Conservation (phyloP, 306 rosid species). For the Parietaria judaica region DNA sequence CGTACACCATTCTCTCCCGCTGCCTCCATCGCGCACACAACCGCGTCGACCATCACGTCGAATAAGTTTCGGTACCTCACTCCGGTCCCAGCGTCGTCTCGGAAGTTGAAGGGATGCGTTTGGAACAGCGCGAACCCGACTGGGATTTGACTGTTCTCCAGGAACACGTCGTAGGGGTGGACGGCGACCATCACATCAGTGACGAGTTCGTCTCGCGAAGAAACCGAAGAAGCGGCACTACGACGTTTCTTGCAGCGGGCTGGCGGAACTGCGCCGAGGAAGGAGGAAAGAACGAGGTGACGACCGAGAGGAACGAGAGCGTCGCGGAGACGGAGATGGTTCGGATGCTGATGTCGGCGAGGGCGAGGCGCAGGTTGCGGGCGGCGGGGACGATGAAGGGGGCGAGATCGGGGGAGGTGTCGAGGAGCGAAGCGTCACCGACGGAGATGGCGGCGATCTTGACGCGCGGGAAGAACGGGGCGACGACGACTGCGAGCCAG, state of each 20-base stretch:
- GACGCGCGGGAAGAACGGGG: constrained; percentile 84
- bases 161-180: constrained; percentile 77
- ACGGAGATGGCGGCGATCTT: constrained; percentile 69
- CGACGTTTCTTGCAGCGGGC: constrained; percentile 20
- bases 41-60: constrained; percentile 75
- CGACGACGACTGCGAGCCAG: constrained; percentile 63
- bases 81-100: constrained; percentile 67
- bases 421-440: constrained; percentile 39
- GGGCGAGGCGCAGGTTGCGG: constrained; percentile 52
- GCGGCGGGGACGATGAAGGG: constrained; percentile 54
- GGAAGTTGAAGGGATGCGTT: constrained; percentile 57
- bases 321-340: constrained; percentile 65
- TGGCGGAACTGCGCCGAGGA: constrained; percentile 58
- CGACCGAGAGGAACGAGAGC: constrained; percentile 58
- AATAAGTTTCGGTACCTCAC: constrained; percentile 74
- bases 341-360: constrained; percentile 61
- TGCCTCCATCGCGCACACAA: constrained; percentile 49
- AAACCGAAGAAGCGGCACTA: constrained; percentile 62
- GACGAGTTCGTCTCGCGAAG: constrained; percentile 66
- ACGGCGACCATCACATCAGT: constrained; percentile 73
- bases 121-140: constrained; percentile 66
- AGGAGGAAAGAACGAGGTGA: constrained; percentile 78
- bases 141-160: constrained; percentile 50
- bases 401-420: constrained; percentile 27
- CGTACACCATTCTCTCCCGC: constrained; percentile 55